Conservation (phyloP, 768 basidiomycete genomes). For the Lactarius pseudohatsudake region DNA sequence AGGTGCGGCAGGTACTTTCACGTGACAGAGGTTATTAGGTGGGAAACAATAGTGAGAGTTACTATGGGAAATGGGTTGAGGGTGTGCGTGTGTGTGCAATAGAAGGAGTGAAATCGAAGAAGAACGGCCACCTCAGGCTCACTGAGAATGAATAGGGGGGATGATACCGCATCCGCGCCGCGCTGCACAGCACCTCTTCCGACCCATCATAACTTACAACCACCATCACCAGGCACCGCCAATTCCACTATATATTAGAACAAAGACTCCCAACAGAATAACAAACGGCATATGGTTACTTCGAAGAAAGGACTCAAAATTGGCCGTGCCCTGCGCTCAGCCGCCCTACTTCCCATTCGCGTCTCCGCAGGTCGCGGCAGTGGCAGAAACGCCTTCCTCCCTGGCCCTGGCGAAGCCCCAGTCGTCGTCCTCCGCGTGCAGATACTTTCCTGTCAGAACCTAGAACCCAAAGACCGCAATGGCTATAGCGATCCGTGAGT, state of each 20-base stretch:
- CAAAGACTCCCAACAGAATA: neutral
- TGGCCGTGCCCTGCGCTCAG: slow-evolving; percentile 58
- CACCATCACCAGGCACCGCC: neutral
- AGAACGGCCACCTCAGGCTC: neutral
- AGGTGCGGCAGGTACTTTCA: neutral
- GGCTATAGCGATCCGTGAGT: slow-evolving; percentile 79
- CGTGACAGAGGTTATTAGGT: too few relatives aligned
- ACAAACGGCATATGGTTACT: slow-evolving; percentile 2
- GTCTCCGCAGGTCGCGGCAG: slow-evolving; percentile 44
- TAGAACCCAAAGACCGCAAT: slow-evolving; percentile 63
- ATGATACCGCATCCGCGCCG: neutral
- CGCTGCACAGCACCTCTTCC: neutral
- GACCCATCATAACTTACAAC: neutral
- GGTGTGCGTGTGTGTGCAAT: too few relatives aligned
- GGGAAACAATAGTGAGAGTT: too few relatives aligned
- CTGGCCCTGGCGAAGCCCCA: slow-evolving; percentile 62
- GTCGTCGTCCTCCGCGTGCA: slow-evolving; percentile 67
- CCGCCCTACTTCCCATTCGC: slow-evolving; percentile 53
- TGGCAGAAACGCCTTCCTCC: slow-evolving; percentile 41
- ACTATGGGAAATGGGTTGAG: too few relatives aligned
- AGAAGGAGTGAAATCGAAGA: neutral
- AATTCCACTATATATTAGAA: neutral
- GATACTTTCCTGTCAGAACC: slow-evolving; percentile 59
- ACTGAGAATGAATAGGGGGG: neutral
- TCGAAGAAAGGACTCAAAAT: slow-evolving; percentile 50